Conservation (phyloP, 2,329 filamentous ascomycete genomes). For the Ceratocystiopsis sp. region DNA sequence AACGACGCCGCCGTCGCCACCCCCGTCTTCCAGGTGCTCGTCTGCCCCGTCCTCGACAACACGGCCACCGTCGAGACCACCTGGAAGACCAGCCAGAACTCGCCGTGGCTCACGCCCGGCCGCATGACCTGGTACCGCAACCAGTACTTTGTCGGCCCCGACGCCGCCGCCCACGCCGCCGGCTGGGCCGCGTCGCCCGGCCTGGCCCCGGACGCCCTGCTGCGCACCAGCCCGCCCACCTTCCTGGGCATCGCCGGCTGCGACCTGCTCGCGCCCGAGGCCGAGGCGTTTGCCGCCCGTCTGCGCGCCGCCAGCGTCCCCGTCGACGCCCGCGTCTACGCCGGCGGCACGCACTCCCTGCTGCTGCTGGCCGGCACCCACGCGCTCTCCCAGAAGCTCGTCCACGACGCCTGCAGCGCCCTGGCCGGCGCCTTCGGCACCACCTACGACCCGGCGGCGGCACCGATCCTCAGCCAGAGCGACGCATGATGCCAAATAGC, state of each 20-base stretch:
- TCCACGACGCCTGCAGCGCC: conserved; percentile 4
- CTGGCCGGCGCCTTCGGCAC: conserved; percentile 1
- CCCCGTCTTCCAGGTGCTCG: conserved; percentile 29
- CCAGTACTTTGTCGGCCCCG: conserved; percentile 33
- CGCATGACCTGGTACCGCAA: conserved; percentile 46
- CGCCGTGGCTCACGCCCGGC: conserved; percentile 27
- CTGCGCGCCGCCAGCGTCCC: conserved; percentile 26
- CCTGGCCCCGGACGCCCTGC: conserved; percentile 28
- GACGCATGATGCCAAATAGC: too few relatives aligned
- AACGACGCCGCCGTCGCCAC: neutral
- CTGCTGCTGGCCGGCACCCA: conserved; percentile 5
- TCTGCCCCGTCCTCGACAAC: conserved; percentile 41
- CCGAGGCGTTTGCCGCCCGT: conserved; percentile 31
- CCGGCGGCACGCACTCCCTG: conserved; percentile 6
- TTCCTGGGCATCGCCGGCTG: conserved; percentile 36
- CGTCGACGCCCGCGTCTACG: conserved; percentile 23
- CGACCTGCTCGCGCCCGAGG: conserved; percentile 38
- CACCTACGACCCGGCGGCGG: neutral
- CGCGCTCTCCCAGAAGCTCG: conserved; percentile 1
- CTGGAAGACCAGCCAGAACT: conserved; percentile 17
- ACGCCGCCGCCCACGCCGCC: conserved; percentile 24
- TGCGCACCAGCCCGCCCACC: conserved; percentile 32
- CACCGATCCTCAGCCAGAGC: conserved; percentile 3
- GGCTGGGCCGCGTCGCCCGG: conserved; percentile 14
- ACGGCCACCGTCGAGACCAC: conserved; percentile 30